Base-by-base conservation (phyloP, 176 grass and related monocot genomes). In the Aechmea fasciata region DNA sequence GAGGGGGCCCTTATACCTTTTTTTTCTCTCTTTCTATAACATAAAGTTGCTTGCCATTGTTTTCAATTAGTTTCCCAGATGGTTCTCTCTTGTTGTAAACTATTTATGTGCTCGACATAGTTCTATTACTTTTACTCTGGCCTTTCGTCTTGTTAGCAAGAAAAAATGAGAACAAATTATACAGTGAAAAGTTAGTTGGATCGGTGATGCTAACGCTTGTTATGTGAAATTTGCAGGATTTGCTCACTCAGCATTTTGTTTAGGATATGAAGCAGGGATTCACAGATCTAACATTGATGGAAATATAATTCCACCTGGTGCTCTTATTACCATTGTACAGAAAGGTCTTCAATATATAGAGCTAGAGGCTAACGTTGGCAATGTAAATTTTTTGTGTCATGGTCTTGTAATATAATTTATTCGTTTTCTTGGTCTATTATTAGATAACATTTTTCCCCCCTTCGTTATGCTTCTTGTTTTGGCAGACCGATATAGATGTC, bases 341-440 rank as follows among this genome's bases (percentile, higher is more conserved):
- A 97, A 97, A 79, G 93, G 93, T 54, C 82, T 97, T 14, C 93
- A 97, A 29, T 97, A 97, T 80, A 97, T 92, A 78, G 93, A 97
- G 73, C 65, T 97, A 66, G 93, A 97, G 81, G 89, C 93, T 75
- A 97, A 97, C 72, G 76, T 86, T 11, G 81, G 86, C 12, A 83
- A 75, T 53, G 92, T 96, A 77, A 73, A 67, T 41, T 41, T 79
- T 90, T 71, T 47, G 28, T 49, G 72, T 76, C 51, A 3, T 51
- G 48, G 57, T 48, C 50, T 50, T 17, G 48, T 12, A 12, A 22
- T 3, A 5, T 0, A 3, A 57, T 48, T 47, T 29, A 26, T 13
- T 33, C 13, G n/a, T 29, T 41, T 26, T 19, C 49, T 71, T 47
- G 17, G 11, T 17, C 14, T 18, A 41, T 41, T 41, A 7, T n/a